Evolutionary conservation across 148 eudicot species (phyloP).

Genomic region (Bassia scoparia): DNA sequence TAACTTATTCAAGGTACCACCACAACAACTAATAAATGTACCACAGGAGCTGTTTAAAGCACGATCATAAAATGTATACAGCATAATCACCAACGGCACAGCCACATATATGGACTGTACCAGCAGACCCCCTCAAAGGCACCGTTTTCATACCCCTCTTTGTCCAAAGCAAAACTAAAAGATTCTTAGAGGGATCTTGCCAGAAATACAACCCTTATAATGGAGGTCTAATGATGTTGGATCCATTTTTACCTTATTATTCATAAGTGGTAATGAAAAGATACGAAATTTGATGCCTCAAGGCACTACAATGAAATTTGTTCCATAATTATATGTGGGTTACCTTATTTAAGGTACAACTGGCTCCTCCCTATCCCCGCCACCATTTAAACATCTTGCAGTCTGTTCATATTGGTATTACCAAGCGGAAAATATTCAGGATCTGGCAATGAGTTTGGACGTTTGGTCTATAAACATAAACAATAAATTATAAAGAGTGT

Average conservation of each 20-base stretch:
- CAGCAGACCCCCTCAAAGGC: background rate
- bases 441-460: slow-evolving; percentile 5
- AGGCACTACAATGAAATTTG: too few species aligned
- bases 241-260: background rate
- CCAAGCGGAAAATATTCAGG: background rate
- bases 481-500: background rate
- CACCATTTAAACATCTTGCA: background rate
- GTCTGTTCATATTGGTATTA: background rate
- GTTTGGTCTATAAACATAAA: background rate
- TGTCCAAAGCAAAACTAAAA: background rate
- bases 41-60: background rate
- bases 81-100: background rate
- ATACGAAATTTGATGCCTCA: too few species aligned
- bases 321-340: too few species aligned
- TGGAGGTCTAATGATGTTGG: background rate
- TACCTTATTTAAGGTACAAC: too few species aligned
- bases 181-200: background rate
- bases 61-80: background rate
- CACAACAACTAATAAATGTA: too few species aligned
- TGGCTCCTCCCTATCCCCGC: background rate
- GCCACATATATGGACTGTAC: background rate
- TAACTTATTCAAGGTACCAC: background rate
- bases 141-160: background rate
- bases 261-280: too few species aligned
- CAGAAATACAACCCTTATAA: background rate